Evolutionary conservation across 176 grass and related monocot genomes (phyloP), one percentile per base, ranked within the genome.

Genomic region (Alopecurus myosuroides): DNA sequence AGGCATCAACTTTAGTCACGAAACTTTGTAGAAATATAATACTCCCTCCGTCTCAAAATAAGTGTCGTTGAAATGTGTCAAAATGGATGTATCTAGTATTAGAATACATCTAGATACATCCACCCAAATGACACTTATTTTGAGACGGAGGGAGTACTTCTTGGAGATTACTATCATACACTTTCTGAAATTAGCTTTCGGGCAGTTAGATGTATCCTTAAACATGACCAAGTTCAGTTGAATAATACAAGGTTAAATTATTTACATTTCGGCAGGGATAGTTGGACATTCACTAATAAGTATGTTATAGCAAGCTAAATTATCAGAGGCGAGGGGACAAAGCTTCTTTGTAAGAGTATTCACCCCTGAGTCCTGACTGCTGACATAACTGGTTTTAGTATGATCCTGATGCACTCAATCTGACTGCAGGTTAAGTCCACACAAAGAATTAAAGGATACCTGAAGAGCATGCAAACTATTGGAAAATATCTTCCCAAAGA

Each of bases 391-490:
- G 33, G 33, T 28, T 72, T 41, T 55, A 80, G 7, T 68, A 52
- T 60, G 18, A 78, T 77, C 34, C 6, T 78, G 23, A 30, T 55
- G 53, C 3, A 6, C 65, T 78, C 31, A 23, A 84, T 26, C 25
- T n/a, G 5, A 73, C 41, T 12, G 31, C 17, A 76, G 11, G 58
- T 61, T 18, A 69, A 69, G 36, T 46, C 14, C 18, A 76, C 41
- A 58, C 26, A 50, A 77, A 63, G 71, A 58, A 39, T 78, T 72
- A 67, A 82, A 61, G 34, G 28, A 44, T 94, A 94, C 96, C 96
- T 94, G 96, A 89, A 98, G 92, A 44, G 96, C 96, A 81, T 95
- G 93, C 76, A 98, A 82, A 78, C 91, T 93, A 69, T 92, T 98
- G 46, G 77, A 62, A 55, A 98, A 98, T 85, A 85, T 82, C 86